phyloP scores from a whole-genome alignment of 257 asterid genomes.

The Anisodus tanguticus region DNA sequence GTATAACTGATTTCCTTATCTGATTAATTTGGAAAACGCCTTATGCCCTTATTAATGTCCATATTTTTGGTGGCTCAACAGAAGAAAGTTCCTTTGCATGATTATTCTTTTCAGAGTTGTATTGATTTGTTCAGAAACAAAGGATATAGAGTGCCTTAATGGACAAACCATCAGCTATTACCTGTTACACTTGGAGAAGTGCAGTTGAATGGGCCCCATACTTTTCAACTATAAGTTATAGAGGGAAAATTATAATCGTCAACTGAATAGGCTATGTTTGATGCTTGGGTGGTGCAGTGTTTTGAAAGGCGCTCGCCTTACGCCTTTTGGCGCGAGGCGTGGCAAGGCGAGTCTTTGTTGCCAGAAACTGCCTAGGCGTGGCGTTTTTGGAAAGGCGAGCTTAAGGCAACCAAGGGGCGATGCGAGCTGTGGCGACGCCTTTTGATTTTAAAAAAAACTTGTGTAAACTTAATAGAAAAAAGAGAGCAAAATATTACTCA shows the following conservation, averaged over 20 bases:
- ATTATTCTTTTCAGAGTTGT: constrained; percentile 6
- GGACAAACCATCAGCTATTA: constrained; percentile 4
- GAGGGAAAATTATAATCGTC: not conserved
- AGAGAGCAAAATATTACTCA: too few relatives aligned
- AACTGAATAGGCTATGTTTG: constrained; percentile 7
- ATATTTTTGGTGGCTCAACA: not conserved
- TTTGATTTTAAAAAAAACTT: too few relatives aligned
- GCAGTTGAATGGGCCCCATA: not conserved
- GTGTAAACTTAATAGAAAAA: too few relatives aligned
- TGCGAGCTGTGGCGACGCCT: too few relatives aligned
- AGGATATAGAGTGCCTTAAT: not conserved
- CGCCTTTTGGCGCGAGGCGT: too few relatives aligned
- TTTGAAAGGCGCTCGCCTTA: too few relatives aligned
- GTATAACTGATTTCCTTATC: not conserved
- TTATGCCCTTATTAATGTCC: not conserved
- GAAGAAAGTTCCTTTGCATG: not conserved
- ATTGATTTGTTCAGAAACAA: not conserved
- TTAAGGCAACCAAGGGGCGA: too few relatives aligned
- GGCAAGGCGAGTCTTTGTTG: too few relatives aligned
- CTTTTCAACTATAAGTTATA: not conserved
- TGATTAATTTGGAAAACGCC: not conserved
- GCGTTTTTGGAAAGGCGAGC: too few relatives aligned
- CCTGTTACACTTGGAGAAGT: not conserved
- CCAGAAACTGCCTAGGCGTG: too few relatives aligned
- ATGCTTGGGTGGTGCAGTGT: not conserved